Percentiles rank a stretch among this genome's conserved stretches.
Evolutionary conservation across 2,329 filamentous ascomycete species (phyloP).

Genomic region (Lasiodiplodia sp.): DNA sequence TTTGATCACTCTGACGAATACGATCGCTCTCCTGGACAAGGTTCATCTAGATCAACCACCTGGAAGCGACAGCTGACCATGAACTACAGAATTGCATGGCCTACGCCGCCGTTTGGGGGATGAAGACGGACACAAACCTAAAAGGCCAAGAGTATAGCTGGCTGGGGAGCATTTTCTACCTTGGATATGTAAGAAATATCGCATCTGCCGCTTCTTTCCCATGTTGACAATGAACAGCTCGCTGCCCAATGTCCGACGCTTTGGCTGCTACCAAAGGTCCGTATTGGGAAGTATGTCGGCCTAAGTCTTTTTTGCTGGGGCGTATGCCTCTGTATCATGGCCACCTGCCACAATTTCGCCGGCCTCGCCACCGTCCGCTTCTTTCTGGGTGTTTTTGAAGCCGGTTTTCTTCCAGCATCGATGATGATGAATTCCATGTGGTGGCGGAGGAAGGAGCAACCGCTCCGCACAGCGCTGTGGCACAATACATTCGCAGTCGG

Average conservation of each 20-base stretch:
- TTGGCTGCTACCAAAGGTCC: constrained; percentile 64
- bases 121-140: constrained; percentile 32
- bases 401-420: constrained; percentile 34
- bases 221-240: constrained; percentile 5
- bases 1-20: background rate
- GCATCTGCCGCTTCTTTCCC: background rate
- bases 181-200: constrained; percentile 11
- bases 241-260: constrained; percentile 67
- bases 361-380: constrained; percentile 53
- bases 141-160: constrained; percentile 31
- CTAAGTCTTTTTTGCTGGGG: constrained; percentile 61
- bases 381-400: constrained; percentile 39
- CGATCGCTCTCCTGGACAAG: background rate
- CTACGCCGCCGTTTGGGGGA: constrained; percentile 31
- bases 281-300: constrained; percentile 57
- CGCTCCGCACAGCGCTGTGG: background rate
- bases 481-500: constrained; percentile 41
- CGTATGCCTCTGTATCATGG: constrained; percentile 65
- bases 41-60: background rate
- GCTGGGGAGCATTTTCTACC: constrained; percentile 32
- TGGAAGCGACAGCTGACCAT: background rate
- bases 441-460: constrained; percentile 25
- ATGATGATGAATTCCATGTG: constrained; percentile 40
- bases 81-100: background rate
- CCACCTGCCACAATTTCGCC: constrained; percentile 66